Conservation (phyloP, 768 basidiomycete species). For the Boletellus emodensis region DNA sequence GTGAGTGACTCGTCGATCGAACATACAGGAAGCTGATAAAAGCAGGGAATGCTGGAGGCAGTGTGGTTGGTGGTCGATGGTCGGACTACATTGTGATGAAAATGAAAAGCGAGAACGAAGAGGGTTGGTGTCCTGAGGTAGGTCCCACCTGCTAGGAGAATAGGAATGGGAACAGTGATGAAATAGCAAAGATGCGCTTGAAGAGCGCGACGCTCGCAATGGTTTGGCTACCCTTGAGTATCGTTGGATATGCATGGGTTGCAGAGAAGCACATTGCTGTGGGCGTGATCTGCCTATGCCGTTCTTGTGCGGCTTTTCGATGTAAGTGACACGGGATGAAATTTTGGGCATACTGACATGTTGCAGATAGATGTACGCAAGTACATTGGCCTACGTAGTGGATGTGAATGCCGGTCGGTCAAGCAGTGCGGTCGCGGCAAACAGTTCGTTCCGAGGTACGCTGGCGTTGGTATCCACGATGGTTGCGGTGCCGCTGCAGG, state of each 20-base stretch:
- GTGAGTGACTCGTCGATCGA: slow-evolving; percentile 33
- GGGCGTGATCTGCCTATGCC: slow-evolving; percentile 68
- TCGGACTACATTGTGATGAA: slow-evolving; percentile 47
- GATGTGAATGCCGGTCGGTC: slow-evolving; percentile 83
- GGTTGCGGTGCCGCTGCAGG: slow-evolving; percentile 71
- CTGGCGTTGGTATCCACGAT: slow-evolving; percentile 68
- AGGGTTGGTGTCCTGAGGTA: slow-evolving; percentile 61
- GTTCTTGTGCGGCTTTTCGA: slow-evolving; percentile 66
- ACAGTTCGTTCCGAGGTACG: slow-evolving; percentile 71
- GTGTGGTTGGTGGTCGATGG: slow-evolving; percentile 55
- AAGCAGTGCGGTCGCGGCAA: slow-evolving; percentile 68
- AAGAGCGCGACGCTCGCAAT: slow-evolving; percentile 58
- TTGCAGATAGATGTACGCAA: slow-evolving; percentile 55
- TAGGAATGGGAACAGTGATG: not conserved
- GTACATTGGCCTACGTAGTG: slow-evolving; percentile 79
- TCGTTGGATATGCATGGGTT: slow-evolving; percentile 75
- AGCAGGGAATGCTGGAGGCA: slow-evolving; percentile 48
- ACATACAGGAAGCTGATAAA: not conserved
- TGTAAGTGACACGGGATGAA: slow-evolving; percentile 42
- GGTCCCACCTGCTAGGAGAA: slow-evolving; percentile 6
- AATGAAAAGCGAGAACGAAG: slow-evolving; percentile 43
- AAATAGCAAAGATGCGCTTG: slow-evolving; percentile 60
- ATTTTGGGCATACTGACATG: not conserved
- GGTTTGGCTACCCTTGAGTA: slow-evolving; percentile 49
- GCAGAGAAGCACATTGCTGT: slow-evolving; percentile 59